Base-by-base conservation (phyloP, 495 filamentous ascomycete species). In the Penicillium subrubescens region DNA sequence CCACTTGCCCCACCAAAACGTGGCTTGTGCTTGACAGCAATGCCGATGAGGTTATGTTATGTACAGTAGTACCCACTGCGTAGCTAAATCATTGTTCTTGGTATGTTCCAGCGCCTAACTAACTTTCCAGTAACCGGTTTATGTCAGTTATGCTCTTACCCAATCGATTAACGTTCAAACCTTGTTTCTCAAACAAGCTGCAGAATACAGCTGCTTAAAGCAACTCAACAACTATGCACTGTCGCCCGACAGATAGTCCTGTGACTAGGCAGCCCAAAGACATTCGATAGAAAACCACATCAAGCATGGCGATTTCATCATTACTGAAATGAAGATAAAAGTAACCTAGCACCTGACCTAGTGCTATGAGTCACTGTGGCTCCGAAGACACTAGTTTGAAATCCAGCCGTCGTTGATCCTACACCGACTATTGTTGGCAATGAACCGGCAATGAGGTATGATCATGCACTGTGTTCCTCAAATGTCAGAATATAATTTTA, bases 341-440 rank as follows among this genome's bases (percentile, higher is more conserved):
- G 7, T 29, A n/a, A n/a, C n/a, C n/a, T n/a, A 7, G 21, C 39
- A 23, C 48, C 48, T 31, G 39, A 57, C 14, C 39, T 27, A 15
- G 35, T 8, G 17, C 35, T 52, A 71, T 66, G 68, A 71, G 50
- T 68, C 68, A 66, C 56, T 39, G 56, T 17, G 37, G 10, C 12
- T 37, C 46, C 55, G 43, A 61, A 23, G 25, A 34, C 43, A 54
- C 41, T 51, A 43, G 27, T 71, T 71, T 48, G 62, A 64, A 68
- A 71, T 50, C 29, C 55, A 61, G 39, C 61, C 15, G 60, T 53
- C 44, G 43, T 62, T 31, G 44, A 35, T 57, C 44, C 57, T 57
- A 48, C 61, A 57, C 61, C 61, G 58, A 58, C 37, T 23, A 23
- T 56, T 48, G 19, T 58, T 39, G 43, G 33, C 46, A 33, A 27